A percentile compares a stretch with the other conserved stretches of the same genome.
Evolutionary conservation across 2,329 filamentous ascomycete species (phyloP).

Genomic region (Aspergillus eucalypticola): DNA sequence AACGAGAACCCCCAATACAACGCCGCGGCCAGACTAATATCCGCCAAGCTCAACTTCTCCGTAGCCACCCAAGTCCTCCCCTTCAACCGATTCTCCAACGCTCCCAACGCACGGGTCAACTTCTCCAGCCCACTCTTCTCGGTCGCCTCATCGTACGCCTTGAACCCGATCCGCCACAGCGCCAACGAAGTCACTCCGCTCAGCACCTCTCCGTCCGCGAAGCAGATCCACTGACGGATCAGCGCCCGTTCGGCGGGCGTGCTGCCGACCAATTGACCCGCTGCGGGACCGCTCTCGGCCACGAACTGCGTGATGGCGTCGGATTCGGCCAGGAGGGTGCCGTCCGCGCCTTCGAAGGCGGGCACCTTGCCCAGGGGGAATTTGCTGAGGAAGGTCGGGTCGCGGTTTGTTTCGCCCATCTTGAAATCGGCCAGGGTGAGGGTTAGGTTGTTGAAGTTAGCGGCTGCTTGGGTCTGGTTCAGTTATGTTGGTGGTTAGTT

Average conservation of each 20-base stretch:
- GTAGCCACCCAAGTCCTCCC: conserved; percentile 26
- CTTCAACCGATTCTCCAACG: conserved; percentile 24
- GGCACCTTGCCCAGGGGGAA: conserved; percentile 57
- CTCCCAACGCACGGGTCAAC: conserved; percentile 24
- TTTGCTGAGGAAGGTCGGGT: conserved; percentile 50
- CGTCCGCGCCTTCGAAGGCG: conserved; percentile 51
- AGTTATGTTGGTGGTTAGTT: background rate
- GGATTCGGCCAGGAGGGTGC: conserved; percentile 46
- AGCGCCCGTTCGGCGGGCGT: conserved; percentile 44
- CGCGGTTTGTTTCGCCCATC: conserved; percentile 47
- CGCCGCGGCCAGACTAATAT: conserved; percentile 28
- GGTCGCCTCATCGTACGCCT: conserved; percentile 22
- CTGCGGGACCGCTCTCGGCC: conserved; percentile 49
- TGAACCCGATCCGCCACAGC: conserved; percentile 23
- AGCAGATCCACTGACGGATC: conserved; percentile 52
- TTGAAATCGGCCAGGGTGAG: conserved; percentile 38
- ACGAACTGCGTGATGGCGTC: conserved; percentile 52
- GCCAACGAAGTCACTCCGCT: conserved; percentile 20
- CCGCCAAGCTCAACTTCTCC: conserved; percentile 31
- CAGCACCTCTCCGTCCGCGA: conserved; percentile 38
- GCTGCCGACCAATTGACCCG: conserved; percentile 49
- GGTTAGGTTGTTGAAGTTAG: conserved; percentile 39
- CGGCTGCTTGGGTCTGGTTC: conserved; percentile 32
- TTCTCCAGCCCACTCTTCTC: conserved; percentile 21
- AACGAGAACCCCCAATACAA: conserved; percentile 29